Evolutionary conservation across 2,329 filamentous ascomycete species (phyloP).

Genomic region (Hypomyces rosellus): DNA sequence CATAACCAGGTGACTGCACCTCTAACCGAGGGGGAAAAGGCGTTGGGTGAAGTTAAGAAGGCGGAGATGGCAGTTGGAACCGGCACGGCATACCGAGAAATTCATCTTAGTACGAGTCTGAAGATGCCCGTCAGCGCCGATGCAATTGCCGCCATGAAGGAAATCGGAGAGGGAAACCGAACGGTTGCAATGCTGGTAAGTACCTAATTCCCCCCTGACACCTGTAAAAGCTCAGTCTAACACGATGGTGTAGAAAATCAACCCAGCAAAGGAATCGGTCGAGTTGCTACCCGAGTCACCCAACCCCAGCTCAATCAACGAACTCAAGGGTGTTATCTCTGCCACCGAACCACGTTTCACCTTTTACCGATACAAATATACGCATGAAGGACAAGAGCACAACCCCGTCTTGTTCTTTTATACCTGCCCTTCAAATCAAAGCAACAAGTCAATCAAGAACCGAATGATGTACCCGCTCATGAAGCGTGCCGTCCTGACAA

Average conservation of each 20-base stretch:
- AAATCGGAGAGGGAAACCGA: slow-evolving; percentile 46
- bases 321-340: slow-evolving; percentile 57
- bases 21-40: slow-evolving; percentile 71
- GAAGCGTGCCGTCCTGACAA: slow-evolving; percentile 58
- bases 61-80: slow-evolving; percentile 68
- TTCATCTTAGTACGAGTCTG: slow-evolving; percentile 52
- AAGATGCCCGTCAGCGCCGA: slow-evolving; percentile 55
- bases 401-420: slow-evolving; percentile 72
- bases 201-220: slow-evolving; percentile 8
- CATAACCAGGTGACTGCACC: slow-evolving; percentile 61
- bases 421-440: slow-evolving; percentile 64
- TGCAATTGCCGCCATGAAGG: slow-evolving; percentile 57
- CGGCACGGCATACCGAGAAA: slow-evolving; percentile 56
- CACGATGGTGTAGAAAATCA: slow-evolving; percentile 55
- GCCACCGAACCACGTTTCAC: slow-evolving; percentile 66
- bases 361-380: slow-evolving; percentile 64
- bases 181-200: slow-evolving; percentile 61
- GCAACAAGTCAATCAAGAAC: slow-evolving; percentile 67
- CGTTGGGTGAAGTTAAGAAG: slow-evolving; percentile 64
- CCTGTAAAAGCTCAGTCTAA: slow-evolving; percentile 8
- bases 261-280: slow-evolving; percentile 61
- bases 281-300: slow-evolving; percentile 54
- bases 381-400: slow-evolving; percentile 44
- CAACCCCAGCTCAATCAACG: slow-evolving; percentile 47
- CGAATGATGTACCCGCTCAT: slow-evolving; percentile 77